Evolutionary conservation across 2,329 filamentous ascomycete genomes (phyloP), one percentile per base, ranked within the genome.

Genomic region (Akanthomyces uredinophilus): DNA sequence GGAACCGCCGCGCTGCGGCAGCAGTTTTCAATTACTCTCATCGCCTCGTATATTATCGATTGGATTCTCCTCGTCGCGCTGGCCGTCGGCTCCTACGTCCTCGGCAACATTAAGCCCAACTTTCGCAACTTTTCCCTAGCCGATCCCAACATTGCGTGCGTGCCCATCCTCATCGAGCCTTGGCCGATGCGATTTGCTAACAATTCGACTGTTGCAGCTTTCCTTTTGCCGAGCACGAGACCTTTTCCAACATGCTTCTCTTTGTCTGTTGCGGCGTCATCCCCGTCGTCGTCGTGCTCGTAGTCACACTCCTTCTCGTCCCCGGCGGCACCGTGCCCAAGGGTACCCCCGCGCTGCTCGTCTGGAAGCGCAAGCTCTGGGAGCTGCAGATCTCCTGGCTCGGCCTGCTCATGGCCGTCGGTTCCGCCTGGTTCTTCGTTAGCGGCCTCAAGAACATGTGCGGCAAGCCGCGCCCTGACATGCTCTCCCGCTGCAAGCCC

Each of bases 351-450:
- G 82, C 81, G 65, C 74, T 81, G 4, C 75, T 91, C 60, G 80
- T 93, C 50, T 92, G 91, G 87, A 85, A 84, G 71, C 84, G 91
- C 66, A 96, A 95, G 76, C 73, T 96, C 1, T 97, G 94, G 92
- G 93, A 97, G 74, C 87, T 91, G 73, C 92, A 97, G 71, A 87
- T 86, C 2, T 92, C 91, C 63, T 91, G 89, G 86, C 85, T 96
- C 69, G 93, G 93, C 0, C 81, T 96, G 3, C 90, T 81, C 1
- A 79, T 96, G 20, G 86, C 90, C 3, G 78, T 92, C 11, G 86
- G 87, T 2, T 80, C 85, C 2, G 83, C 89, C 5, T 96, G 90
- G 78, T 86, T 95, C 74, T 86, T 96, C 68, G 94, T 92, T 1
- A 87, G 91, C 68, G 90, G 89, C 56, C 86, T 96, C 81, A 97